A percentile compares a stretch with the other conserved stretches of the same genome.
Conservation (phyloP, 176 grass and related monocot genomes). For the Elymus sibiricus region DNA sequence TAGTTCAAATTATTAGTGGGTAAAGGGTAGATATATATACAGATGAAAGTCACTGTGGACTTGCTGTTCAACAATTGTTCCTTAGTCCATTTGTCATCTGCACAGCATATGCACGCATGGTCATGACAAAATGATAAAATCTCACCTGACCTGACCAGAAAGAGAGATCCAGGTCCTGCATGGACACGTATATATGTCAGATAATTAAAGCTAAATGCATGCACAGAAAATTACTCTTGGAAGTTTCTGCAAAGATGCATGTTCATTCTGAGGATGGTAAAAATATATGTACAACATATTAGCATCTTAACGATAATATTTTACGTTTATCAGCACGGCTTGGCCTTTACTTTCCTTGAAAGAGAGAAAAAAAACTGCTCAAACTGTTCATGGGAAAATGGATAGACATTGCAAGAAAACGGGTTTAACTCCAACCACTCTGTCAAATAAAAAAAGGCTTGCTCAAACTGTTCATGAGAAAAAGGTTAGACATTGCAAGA, state of each 20-base stretch:
- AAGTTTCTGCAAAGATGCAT: no score
- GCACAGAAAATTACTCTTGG: not conserved
- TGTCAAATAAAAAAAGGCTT: no score
- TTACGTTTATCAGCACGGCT: no score
- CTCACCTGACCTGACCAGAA: constrained; percentile 22
- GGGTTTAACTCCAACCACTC: no score
- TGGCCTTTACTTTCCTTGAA: not conserved
- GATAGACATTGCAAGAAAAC: no score
- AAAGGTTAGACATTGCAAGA: no score
- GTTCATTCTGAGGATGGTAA: not conserved
- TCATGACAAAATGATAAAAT: no score
- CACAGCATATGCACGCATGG: not conserved
- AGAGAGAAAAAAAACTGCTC: not conserved
- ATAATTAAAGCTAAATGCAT: not conserved
- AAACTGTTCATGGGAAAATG: no score
- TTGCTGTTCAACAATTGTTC: constrained; percentile 28
- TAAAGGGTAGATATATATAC: no score
- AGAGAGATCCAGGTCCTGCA: not conserved
- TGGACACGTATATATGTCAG: not conserved
- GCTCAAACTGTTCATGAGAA: no score
- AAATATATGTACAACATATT: not conserved
- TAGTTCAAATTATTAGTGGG: no score
- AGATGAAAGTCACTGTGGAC: no score
- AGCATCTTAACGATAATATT: not conserved
- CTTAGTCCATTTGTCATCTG: constrained; percentile 11